Evolutionary conservation across 495 filamentous ascomycete species (phyloP).

Genomic region (Jackrogersella minutella): DNA sequence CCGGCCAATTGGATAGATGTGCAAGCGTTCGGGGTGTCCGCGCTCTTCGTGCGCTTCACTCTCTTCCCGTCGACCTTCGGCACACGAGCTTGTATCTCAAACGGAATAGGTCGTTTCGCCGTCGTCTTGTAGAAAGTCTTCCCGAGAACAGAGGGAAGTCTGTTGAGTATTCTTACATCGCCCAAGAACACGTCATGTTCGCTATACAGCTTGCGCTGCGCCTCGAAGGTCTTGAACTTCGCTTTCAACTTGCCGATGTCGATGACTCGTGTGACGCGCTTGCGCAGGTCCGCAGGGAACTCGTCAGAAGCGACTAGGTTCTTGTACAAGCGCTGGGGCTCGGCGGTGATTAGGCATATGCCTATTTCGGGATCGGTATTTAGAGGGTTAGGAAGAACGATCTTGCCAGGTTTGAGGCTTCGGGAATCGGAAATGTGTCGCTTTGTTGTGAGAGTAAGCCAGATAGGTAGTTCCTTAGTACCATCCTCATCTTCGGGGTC

Average conservation of each 20-base stretch:
- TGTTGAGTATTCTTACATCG: constrained; percentile 81
- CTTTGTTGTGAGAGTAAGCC: constrained; percentile 89
- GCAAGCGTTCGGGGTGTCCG: constrained; percentile 44
- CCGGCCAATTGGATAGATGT: constrained; percentile 36
- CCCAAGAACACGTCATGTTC: constrained; percentile 89
- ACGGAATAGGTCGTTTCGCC: constrained; percentile 85
- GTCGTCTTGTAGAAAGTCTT: constrained; percentile 84
- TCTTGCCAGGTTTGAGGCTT: constrained; percentile 75
- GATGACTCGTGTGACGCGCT: constrained; percentile 81
- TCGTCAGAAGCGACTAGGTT: constrained; percentile 77
- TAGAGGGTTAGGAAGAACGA: constrained; percentile 72
- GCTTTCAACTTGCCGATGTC: constrained; percentile 81
- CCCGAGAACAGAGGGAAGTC: constrained; percentile 78
- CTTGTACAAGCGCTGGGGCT: constrained; percentile 91
- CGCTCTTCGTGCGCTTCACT: constrained; percentile 60
- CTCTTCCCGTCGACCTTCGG: constrained; percentile 72
- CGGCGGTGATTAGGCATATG: constrained; percentile 52
- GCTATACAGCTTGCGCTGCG: constrained; percentile 77
- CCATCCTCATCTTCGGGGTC: constrained; percentile 65
- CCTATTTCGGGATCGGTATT: constrained; percentile 52
- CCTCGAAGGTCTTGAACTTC: constrained; percentile 88
- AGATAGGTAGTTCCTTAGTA: constrained; percentile 71
- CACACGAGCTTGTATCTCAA: constrained; percentile 72
- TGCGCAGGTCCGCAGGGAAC: constrained; percentile 75
- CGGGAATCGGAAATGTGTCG: constrained; percentile 80